phyloP scores from a whole-genome alignment of 805 yeast species.

The Starmerella bombi region DNA sequence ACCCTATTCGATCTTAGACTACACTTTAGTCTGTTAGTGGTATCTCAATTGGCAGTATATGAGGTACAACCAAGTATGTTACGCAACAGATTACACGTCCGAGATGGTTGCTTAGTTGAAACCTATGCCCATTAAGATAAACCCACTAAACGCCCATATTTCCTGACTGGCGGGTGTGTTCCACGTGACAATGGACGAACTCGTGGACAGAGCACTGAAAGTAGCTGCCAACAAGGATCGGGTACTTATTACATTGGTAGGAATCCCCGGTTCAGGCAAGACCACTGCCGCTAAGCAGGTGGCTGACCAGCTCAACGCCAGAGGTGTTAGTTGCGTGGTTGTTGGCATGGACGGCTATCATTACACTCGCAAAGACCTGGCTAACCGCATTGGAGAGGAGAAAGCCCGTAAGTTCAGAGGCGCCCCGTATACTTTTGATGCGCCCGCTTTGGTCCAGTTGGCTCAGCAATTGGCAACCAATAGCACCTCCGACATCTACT shows the following conservation, averaged over 20 bases:
- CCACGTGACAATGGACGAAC: neutral
- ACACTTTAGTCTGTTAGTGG: no score
- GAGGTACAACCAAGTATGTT: no score
- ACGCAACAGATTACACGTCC: no score
- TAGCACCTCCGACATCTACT: constrained; percentile 15
- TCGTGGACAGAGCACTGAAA: neutral
- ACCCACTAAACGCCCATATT: no score
- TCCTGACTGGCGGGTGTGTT: neutral
- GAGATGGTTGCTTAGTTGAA: no score
- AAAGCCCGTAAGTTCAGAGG: constrained; percentile 59
- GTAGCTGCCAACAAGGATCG: constrained; percentile 24
- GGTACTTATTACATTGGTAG: constrained; percentile 47
- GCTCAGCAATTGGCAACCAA: constrained; percentile 24
- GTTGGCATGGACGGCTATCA: constrained; percentile 74
- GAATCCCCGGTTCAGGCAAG: constrained; percentile 80
- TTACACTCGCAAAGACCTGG: constrained; percentile 38
- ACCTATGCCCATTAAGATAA: no score
- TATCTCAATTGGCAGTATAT: no score
- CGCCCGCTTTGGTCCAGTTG: constrained; percentile 33
- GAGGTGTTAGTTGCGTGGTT: constrained; percentile 18
- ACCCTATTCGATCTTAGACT: no score
- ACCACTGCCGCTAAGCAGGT: constrained; percentile 48
- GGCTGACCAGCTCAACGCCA: constrained; percentile 30
- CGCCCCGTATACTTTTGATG: constrained; percentile 76
- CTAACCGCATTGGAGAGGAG: constrained; percentile 40